Conservation (phyloP, 768 basidiomycete species). For the Steccherinum ochraceum region DNA sequence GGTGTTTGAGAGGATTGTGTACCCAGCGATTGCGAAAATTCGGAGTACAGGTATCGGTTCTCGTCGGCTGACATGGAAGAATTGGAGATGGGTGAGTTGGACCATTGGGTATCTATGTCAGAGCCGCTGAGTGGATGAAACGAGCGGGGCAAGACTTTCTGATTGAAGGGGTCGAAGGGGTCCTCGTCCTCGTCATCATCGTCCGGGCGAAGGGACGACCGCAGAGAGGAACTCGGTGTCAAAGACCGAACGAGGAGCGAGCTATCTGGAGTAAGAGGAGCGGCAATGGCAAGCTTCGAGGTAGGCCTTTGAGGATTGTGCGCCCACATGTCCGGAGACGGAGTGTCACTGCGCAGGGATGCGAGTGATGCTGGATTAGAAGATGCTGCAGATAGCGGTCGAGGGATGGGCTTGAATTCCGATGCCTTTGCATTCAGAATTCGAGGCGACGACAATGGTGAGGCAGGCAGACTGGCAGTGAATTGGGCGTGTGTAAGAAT, state of each 20-base stretch:
- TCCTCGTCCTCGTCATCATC: slow-evolving; percentile 76
- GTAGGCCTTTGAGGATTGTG: slow-evolving; percentile 61
- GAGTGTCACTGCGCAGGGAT: slow-evolving; percentile 61
- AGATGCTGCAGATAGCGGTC: slow-evolving; percentile 71
- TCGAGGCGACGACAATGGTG: slow-evolving; percentile 80
- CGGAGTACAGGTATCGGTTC: slow-evolving; percentile 20
- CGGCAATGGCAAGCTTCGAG: slow-evolving; percentile 87
- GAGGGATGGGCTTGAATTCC: slow-evolving; percentile 81
- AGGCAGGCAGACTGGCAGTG: slow-evolving; percentile 77
- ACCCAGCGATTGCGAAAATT: slow-evolving; percentile 1
- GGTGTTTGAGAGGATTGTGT: slow-evolving; percentile 6
- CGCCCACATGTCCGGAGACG: slow-evolving; percentile 89
- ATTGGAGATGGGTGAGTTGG: slow-evolving; percentile 46
- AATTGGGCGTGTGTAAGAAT: slow-evolving; percentile 61
- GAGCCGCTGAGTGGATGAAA: slow-evolving; percentile 45
- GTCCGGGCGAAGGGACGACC: slow-evolving; percentile 53
- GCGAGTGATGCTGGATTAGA: slow-evolving; percentile 49
- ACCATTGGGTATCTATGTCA: slow-evolving; percentile 60
- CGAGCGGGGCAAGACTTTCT: slow-evolving; percentile 42
- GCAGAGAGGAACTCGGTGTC: slow-evolving; percentile 61
- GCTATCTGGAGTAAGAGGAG: slow-evolving; percentile 77
- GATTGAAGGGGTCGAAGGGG: slow-evolving; percentile 73
- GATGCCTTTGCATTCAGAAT: slow-evolving; percentile 85
- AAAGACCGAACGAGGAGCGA: slow-evolving; percentile 43
- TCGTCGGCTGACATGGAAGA: slow-evolving; percentile 48